phyloP scores from a whole-genome alignment of 257 asterid genomes.

The Fraxinus quadrangulata region DNA sequence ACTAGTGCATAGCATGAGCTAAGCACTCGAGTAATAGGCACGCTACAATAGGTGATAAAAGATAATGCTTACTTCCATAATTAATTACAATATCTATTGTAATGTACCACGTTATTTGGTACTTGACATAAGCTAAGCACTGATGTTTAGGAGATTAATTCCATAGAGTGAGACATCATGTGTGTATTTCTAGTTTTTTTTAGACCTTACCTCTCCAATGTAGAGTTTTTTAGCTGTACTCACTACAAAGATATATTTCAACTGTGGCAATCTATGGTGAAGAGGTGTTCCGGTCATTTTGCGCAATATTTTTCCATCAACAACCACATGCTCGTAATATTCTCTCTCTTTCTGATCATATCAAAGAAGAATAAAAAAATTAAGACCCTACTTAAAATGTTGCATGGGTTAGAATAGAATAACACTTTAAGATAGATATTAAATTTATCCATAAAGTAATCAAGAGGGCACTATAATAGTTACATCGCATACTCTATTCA shows the following conservation, averaged over 20 bases:
- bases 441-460: background rate
- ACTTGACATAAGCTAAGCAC: too few relatives aligned
- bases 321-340: constrained; percentile 58
- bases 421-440: background rate
- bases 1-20: too few relatives aligned
- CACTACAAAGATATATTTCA: constrained; percentile 91
- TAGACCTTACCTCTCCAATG: constrained; percentile 64
- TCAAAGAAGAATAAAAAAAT: constrained; percentile 16
- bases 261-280: constrained; percentile 49
- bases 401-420: constrained; percentile 1
- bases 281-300: constrained; percentile 51
- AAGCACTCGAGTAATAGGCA: too few relatives aligned
- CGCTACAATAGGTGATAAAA: too few relatives aligned
- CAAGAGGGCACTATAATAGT: background rate
- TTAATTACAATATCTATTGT: too few relatives aligned
- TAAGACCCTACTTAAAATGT: background rate
- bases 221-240: constrained; percentile 81
- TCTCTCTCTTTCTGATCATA: constrained; percentile 77
- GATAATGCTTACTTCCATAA: too few relatives aligned
- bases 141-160: too few relatives aligned
- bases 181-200: constrained; percentile 10
- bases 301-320: constrained; percentile 61
- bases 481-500: constrained; percentile 9
- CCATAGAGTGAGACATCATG: background rate
- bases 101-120: too few relatives aligned